Evolutionary conservation across 352 stramenopile genomes (phyloP).

Genomic region (Phytophthora agathidicida): DNA sequence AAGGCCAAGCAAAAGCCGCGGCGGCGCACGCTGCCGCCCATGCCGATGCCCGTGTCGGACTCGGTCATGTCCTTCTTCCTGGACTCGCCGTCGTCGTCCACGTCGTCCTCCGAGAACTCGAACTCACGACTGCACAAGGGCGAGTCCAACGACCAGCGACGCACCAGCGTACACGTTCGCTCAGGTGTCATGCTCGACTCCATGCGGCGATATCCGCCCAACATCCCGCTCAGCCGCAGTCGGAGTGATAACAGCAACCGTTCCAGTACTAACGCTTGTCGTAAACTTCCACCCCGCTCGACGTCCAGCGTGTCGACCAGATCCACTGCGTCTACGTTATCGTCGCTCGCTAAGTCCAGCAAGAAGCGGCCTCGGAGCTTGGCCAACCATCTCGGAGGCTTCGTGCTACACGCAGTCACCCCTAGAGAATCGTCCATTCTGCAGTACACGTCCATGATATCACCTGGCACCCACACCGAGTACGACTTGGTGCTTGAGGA

Average conservation of each 20-base stretch:
- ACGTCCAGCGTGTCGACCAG: slow-evolving; percentile 24
- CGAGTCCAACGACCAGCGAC: slow-evolving; percentile 8
- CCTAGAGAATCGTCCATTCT: slow-evolving; percentile 57
- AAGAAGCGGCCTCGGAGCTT: slow-evolving; percentile 27
- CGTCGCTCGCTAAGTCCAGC: slow-evolving; percentile 11
- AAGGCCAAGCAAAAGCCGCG: slow-evolving; percentile 1
- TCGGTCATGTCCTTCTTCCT: slow-evolving; percentile 40
- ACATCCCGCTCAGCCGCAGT: slow-evolving; percentile 15
- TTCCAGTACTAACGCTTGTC: slow-evolving; percentile 1
- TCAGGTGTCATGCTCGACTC: slow-evolving; percentile 23
- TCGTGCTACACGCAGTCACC: slow-evolving; percentile 68
- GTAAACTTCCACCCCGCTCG: slow-evolving; percentile 6
- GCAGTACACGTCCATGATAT: slow-evolving; percentile 52
- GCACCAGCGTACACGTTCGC: slow-evolving; percentile 22
- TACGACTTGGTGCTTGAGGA: slow-evolving; percentile 67
- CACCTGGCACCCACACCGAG: slow-evolving; percentile 57
- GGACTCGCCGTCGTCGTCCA: slow-evolving; percentile 26
- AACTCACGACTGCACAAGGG: slow-evolving; percentile 14
- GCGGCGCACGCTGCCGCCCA: slow-evolving; percentile 11
- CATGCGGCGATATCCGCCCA: slow-evolving; percentile 14
- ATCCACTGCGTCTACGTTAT: slow-evolving; percentile 12
- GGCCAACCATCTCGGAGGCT: slow-evolving; percentile 56
- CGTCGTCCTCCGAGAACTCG: slow-evolving; percentile 20
- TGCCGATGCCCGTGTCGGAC: slow-evolving; percentile 8
- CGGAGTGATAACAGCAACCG: slow-evolving; percentile 19